Percentiles rank a stretch among this genome's conserved stretches.
phyloP scores from a whole-genome alignment of 2,329 filamentous ascomycete species.

The Annulohypoxylon truncatum region DNA sequence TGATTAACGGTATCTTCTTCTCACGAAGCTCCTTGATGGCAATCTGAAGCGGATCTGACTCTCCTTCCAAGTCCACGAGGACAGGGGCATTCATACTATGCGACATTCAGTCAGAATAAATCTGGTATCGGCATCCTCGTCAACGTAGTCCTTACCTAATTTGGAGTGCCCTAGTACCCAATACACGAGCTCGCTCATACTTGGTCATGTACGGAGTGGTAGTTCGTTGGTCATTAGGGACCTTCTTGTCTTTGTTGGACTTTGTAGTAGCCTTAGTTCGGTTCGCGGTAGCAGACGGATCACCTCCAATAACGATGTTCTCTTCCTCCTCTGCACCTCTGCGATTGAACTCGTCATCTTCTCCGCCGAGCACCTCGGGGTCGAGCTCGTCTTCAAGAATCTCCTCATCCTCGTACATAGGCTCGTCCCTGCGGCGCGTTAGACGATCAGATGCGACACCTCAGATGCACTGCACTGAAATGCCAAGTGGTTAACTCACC shows the following conservation, averaged over 20 bases:
- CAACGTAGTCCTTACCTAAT: conserved; percentile 67
- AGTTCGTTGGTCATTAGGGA: conserved; percentile 85
- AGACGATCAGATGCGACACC: not conserved
- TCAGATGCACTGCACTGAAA: conserved; percentile 5
- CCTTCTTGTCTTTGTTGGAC: conserved; percentile 82
- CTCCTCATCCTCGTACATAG: conserved; percentile 77
- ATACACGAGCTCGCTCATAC: conserved; percentile 93
- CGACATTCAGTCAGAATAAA: conserved; percentile 41
- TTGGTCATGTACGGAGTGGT: conserved; percentile 99
- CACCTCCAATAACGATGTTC: conserved; percentile 70
- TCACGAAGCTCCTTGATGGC: conserved; percentile 96
- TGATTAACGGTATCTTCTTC: conserved; percentile 98
- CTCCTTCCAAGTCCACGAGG: conserved; percentile 94
- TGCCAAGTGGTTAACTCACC: conserved; percentile 29
- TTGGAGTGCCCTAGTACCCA: conserved; percentile 93
- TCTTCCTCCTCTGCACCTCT: conserved; percentile 68
- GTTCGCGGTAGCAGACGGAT: conserved; percentile 69
- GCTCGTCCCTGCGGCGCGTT: conserved; percentile 67
- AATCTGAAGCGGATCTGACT: conserved; percentile 97
- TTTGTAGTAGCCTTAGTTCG: conserved; percentile 65
- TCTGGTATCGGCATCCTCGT: not conserved
- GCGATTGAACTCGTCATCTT: conserved; percentile 62
- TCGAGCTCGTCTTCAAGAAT: conserved; percentile 68
- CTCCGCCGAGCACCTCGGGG: conserved; percentile 64
- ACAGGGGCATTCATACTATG: conserved; percentile 93